phyloP scores from a whole-genome alignment of 257 asterid species.

The Fraxinus quadrangulata region DNA sequence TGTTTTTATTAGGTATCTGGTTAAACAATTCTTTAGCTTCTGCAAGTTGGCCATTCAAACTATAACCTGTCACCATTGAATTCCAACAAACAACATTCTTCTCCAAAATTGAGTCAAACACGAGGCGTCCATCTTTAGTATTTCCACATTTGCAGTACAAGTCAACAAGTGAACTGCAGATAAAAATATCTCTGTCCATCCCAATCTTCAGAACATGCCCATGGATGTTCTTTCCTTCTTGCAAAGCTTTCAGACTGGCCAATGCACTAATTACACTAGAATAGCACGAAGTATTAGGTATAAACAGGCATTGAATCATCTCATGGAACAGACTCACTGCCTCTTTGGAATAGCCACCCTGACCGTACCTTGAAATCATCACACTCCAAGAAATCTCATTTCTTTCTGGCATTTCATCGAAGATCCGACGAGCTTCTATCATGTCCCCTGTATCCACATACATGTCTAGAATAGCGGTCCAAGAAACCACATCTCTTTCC shows the following conservation, averaged over 20 bases:
- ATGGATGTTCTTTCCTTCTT: slow-evolving; percentile 63
- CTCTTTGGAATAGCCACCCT: slow-evolving; percentile 67
- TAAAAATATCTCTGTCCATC: slow-evolving; percentile 43
- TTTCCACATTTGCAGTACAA: slow-evolving; percentile 69
- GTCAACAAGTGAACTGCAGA: slow-evolving; percentile 65
- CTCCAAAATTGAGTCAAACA: slow-evolving; percentile 45
- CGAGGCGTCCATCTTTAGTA: slow-evolving; percentile 49
- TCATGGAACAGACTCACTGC: slow-evolving; percentile 52
- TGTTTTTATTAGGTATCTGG: slow-evolving; percentile 53
- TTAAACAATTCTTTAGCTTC: slow-evolving; percentile 61
- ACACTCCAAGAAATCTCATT: slow-evolving; percentile 82
- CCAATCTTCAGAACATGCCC: slow-evolving; percentile 58
- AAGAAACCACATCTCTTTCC: slow-evolving; percentile 68
- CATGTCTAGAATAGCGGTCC: slow-evolving; percentile 74
- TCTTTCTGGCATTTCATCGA: slow-evolving; percentile 71
- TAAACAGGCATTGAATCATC: slow-evolving; percentile 48
- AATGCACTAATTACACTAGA: slow-evolving; percentile 66
- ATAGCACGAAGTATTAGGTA: slow-evolving; percentile 67
- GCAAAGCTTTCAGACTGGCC: slow-evolving; percentile 52
- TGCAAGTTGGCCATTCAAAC: slow-evolving; percentile 55
- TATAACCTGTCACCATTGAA: slow-evolving; percentile 67
- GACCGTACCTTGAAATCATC: slow-evolving; percentile 73
- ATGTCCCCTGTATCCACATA: slow-evolving; percentile 54
- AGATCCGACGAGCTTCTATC: slow-evolving; percentile 58
- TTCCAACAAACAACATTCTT: slow-evolving; percentile 81